Evolutionary conservation across 1,284 basidiomycete genomes (phyloP).

Genomic region (Ustilago curta): DNA sequence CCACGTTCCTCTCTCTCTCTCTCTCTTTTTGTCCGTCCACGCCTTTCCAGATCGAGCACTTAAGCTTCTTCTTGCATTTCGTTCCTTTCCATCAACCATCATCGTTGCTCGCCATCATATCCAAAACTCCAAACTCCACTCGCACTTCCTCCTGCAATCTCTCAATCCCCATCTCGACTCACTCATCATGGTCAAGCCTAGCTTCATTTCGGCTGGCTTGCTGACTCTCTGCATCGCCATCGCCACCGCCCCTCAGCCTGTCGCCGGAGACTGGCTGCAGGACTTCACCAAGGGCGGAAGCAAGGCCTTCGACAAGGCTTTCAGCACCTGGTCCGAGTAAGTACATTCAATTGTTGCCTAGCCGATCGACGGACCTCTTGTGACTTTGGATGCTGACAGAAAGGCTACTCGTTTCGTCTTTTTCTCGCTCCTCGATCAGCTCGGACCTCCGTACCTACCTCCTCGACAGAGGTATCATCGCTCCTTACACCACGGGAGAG

Average conservation of each 20-base stretch:
- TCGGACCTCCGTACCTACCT: constrained; percentile 65
- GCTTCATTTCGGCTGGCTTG: constrained; percentile 61
- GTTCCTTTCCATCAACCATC: constrained; percentile 17
- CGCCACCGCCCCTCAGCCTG: constrained; percentile 50
- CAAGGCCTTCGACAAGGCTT: constrained; percentile 63
- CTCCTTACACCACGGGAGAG: constrained; percentile 63
- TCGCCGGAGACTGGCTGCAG: constrained; percentile 56
- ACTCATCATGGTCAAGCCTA: constrained; percentile 57
- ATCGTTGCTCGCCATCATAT: not conserved
- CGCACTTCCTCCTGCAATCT: not conserved
- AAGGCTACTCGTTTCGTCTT: not conserved
- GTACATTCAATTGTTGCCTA: constrained; percentile 11
- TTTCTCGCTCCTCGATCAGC: constrained; percentile 7
- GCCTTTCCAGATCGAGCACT: not conserved
- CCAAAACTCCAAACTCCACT: not conserved
- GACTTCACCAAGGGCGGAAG: constrained; percentile 57
- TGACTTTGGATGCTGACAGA: too few relatives aligned
- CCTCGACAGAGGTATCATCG: constrained; percentile 66
- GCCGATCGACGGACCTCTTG: too few relatives aligned
- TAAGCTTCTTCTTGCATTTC: not conserved
- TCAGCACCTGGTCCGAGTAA: constrained; percentile 65
- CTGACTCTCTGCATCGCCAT: constrained; percentile 59
- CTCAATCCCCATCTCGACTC: not conserved
- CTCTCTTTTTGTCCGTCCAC: not conserved
- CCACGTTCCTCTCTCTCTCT: not conserved